Percentiles rank a stretch among this genome's conserved stretches.
phyloP scores from a whole-genome alignment of 345 rosid genomes.

The Trapa incisa region DNA sequence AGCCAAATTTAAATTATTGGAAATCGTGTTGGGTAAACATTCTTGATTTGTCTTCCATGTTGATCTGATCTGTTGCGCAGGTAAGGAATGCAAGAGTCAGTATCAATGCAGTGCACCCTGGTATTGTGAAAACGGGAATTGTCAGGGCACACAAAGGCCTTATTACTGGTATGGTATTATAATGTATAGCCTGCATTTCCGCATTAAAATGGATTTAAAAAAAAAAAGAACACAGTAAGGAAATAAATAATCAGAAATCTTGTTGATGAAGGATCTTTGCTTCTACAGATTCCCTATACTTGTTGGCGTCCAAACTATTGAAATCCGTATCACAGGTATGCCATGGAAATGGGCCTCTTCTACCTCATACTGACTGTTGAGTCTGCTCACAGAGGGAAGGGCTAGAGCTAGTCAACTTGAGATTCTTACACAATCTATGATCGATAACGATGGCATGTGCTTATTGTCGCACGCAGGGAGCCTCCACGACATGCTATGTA shows the following conservation, averaged over 20 bases:
- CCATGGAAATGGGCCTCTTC: conserved; percentile 3
- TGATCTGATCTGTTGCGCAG: conserved; percentile 20
- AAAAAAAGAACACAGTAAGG: background rate
- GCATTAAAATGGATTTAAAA: too few relatives aligned
- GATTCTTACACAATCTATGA: too few relatives aligned
- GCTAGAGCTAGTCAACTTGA: background rate
- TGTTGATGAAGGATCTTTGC: background rate
- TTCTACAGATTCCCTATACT: conserved; percentile 76
- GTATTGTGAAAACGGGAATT: conserved; percentile 86
- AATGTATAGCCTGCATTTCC: background rate
- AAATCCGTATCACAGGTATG: conserved; percentile 67
- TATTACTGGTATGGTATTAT: conserved; percentile 44
- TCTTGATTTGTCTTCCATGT: background rate
- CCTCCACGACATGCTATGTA: conserved; percentile 86
- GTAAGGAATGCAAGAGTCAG: conserved; percentile 65
- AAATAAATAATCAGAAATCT: background rate
- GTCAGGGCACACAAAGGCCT: conserved; percentile 73
- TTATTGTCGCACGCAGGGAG: conserved; percentile 57
- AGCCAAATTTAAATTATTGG: background rate
- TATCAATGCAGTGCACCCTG: conserved; percentile 92
- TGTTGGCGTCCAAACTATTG: conserved; percentile 78
- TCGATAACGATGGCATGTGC: background rate
- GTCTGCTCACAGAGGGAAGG: background rate
- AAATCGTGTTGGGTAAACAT: background rate
- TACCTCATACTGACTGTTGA: background rate